phyloP scores from a whole-genome alignment of 495 filamentous ascomycete genomes.

The Halenospora varia region DNA sequence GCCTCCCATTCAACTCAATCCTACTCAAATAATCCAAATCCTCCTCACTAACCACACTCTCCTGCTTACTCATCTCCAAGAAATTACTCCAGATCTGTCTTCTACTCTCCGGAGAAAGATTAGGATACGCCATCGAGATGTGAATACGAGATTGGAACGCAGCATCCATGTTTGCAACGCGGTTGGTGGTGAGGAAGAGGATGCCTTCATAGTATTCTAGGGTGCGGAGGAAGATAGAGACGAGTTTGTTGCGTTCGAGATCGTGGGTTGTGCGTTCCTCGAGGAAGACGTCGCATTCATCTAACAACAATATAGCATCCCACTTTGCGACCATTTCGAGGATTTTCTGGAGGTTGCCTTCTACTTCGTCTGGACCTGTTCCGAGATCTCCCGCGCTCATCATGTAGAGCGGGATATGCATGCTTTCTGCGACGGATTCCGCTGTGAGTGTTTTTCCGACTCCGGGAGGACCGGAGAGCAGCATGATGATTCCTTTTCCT shows the following conservation, averaged over 20 bases:
- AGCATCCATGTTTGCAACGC: constrained; percentile 64
- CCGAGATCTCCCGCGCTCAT: constrained; percentile 77
- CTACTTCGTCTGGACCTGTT: constrained; percentile 65
- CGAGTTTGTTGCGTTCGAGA: constrained; percentile 69
- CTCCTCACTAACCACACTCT: constrained; percentile 55
- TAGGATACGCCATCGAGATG: constrained; percentile 71
- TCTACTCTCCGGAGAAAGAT: constrained; percentile 66
- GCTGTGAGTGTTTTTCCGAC: constrained; percentile 87
- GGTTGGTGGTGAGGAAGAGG: constrained; percentile 75
- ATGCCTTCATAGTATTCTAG: constrained; percentile 66
- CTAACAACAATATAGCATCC: constrained; percentile 75
- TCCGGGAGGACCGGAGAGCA: constrained; percentile 76
- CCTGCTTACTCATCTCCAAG: constrained; percentile 40
- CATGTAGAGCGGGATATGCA: constrained; percentile 77
- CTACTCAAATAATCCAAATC: constrained; percentile 63
- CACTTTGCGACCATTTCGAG: constrained; percentile 79
- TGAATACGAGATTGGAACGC: constrained; percentile 57
- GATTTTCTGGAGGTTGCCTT: constrained; percentile 70
- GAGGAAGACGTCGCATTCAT: constrained; percentile 77
- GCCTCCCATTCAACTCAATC: constrained; percentile 76
- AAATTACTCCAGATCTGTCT: constrained; percentile 82
- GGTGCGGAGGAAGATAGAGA: constrained; percentile 68
- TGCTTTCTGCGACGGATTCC: constrained; percentile 75
- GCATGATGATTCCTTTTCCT: constrained; percentile 65
- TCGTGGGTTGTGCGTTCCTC: constrained; percentile 65